phyloP scores from a whole-genome alignment of 441 rosid genomes.

The Arabidopsis hybrid region DNA sequence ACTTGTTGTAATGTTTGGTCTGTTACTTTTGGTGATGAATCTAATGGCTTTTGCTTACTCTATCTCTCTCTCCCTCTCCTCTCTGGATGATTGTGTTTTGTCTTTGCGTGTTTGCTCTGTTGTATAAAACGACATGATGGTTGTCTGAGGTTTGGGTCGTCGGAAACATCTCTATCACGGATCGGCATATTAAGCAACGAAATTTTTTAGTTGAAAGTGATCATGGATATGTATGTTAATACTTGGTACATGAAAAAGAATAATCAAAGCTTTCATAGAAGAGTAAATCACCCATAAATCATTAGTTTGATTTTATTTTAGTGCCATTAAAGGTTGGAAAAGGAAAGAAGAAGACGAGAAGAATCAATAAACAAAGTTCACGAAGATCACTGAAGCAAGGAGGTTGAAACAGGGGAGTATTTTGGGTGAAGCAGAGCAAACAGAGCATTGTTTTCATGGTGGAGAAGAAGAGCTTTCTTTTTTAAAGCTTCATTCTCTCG shows the following conservation, averaged over 20 bases:
- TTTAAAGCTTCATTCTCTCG: slow-evolving; percentile 75
- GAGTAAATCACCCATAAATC: not conserved
- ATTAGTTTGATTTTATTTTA: slow-evolving; percentile 6
- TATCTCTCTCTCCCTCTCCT: not conserved
- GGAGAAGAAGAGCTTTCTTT: slow-evolving; percentile 71
- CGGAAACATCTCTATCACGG: slow-evolving; percentile 5
- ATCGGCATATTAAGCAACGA: not conserved
- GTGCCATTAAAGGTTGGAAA: not conserved
- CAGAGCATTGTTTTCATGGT: slow-evolving; percentile 70
- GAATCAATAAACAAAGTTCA: slow-evolving; percentile 9
- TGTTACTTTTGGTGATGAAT: slow-evolving; percentile 24
- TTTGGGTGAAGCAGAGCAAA: slow-evolving; percentile 55
- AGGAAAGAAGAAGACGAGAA: slow-evolving; percentile 1
- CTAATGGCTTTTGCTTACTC: slow-evolving; percentile 1
- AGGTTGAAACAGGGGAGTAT: slow-evolving; percentile 32
- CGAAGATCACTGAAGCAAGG: not conserved
- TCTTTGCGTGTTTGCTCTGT: slow-evolving; percentile 20
- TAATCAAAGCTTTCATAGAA: not conserved
- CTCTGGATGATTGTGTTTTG: slow-evolving; percentile 20
- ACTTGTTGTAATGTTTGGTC: slow-evolving; percentile 2
- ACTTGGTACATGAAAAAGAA: too few relatives aligned
- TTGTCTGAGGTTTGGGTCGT: not conserved
- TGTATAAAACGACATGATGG: not conserved
- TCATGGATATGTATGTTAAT: not conserved
- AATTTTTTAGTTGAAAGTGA: not conserved